These are phyloP conservation scores for Sistotremastrum niveocremeum DNA, from an alignment of 768 basidiomycete species.

Conservation along the genomic window DNA sequence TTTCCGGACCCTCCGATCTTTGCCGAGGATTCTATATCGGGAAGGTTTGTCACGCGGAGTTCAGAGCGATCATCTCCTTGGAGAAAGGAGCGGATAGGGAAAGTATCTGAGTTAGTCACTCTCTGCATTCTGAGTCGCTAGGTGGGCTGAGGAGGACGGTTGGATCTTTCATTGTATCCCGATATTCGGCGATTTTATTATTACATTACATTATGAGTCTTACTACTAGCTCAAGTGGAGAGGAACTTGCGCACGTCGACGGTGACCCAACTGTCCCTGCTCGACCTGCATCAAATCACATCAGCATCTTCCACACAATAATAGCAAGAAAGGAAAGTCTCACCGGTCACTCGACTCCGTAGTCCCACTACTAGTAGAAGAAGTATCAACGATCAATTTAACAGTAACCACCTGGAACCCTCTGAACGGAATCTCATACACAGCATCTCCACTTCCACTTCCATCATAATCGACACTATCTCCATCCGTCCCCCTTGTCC, in stretches of 20 bases:
- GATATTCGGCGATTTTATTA: too few relatives aligned
- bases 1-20: too few relatives aligned
- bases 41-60: too few relatives aligned
- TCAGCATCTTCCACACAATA: not conserved
- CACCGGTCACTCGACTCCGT: not conserved
- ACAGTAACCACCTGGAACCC: constrained; percentile 16
- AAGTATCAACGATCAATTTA: constrained; percentile 7
- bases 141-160: too few relatives aligned
- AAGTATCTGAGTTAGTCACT: constrained; percentile 2
- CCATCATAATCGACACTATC: not conserved
- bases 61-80: not conserved
- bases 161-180: too few relatives aligned
- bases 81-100: not conserved
- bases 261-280: not conserved
- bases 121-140: not conserved
- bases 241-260: not conserved
- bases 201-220: too few relatives aligned
- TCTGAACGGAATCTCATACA: constrained; percentile 8
- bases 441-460: not conserved
- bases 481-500: not conserved
- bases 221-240: too few relatives aligned
- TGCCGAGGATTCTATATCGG: too few relatives aligned
- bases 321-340: not conserved
- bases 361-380: not conserved
- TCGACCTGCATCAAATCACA: not conserved